Evolutionary conservation across 805 yeast species (phyloP), one percentile per base, ranked within the genome.

Genomic region (Lipomyces yamadae): DNA sequence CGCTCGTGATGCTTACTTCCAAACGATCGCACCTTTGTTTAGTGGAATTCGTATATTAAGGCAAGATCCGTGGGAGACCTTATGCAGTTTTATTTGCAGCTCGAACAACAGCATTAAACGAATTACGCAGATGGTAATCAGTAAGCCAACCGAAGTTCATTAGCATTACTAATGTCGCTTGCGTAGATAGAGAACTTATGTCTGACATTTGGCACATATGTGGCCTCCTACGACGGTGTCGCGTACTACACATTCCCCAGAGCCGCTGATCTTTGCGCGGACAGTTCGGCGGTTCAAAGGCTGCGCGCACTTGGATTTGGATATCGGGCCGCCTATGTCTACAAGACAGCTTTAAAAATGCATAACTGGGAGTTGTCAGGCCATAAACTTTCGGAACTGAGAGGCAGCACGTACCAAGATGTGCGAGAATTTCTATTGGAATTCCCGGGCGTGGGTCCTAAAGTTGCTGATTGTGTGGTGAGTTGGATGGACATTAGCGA

Each of bases 11-110:
- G 60, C 80, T 24, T 77, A 80, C 29, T 88, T 87, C 73, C 57
- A 77, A 76, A 75, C 69, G 13, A 75, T 75, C 56, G 53, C 63
- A 2, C 60, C 59, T 45, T 68, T 61, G 13, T 86, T 86, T 63
- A 81, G 81, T 3, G 98, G 98, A 0, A 87, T 94, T 24, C 80
- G 99, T 37, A 91, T 94, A 69, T 82, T 95, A 34, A 82, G 93
- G 48, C 98, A 95, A 76, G 97, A 94, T 70, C 98, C 99, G 0
- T 95, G 98, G 98, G 99, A 95, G 72, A 92, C 94, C 55, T 80
- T 92, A 56, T 80, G 94, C 24, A 90, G 95, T 1, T 95, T 94
- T 71, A 95, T 95, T 10, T 95, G 98, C 78, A 91, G 97, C 1
- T 88, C 96, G n/a, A 95, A 95, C 77, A 95, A 95, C 78, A 95